A percentile compares a stretch with the other conserved stretches of the same genome.
Conservation (phyloP, 306 rosid genomes). For the Luffa aegyptiaca region DNA sequence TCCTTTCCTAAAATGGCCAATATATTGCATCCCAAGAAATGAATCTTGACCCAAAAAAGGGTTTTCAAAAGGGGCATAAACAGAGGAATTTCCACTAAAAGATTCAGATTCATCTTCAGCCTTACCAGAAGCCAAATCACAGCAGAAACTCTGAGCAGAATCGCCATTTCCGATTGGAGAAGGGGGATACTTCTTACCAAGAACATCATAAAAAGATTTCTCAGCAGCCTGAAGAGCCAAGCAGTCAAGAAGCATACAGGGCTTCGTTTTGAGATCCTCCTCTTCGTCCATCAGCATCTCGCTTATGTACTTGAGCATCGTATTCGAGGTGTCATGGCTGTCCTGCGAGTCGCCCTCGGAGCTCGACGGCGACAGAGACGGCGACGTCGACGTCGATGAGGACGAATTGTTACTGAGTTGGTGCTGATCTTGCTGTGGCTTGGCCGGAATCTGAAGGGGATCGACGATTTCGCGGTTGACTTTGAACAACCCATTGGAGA, state of each 20-base stretch:
- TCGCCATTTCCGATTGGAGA: background rate
- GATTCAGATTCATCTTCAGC: conserved; percentile 10
- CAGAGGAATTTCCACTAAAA: conserved; percentile 3
- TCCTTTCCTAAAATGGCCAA: conserved; percentile 4
- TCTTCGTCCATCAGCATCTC: conserved; percentile 82
- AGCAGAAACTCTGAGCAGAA: conserved; percentile 9
- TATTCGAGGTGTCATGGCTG: conserved; percentile 25
- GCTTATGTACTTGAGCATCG: conserved; percentile 45
- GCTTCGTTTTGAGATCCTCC: conserved; percentile 44
- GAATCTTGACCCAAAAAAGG: conserved; percentile 16
- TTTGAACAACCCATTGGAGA: background rate
- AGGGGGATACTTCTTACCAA: conserved; percentile 34
- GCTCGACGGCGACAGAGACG: background rate
- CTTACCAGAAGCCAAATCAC: background rate
- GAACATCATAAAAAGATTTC: conserved; percentile 64
- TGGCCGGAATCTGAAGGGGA: background rate
- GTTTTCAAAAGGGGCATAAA: background rate
- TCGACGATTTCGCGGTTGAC: background rate
- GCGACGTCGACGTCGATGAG: background rate
- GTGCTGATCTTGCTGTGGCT: background rate
- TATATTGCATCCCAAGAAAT: conserved; percentile 15
- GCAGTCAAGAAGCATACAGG: conserved; percentile 74
- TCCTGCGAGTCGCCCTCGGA: conserved; percentile 27
- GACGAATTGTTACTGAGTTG: background rate
- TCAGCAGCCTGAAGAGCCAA: conserved; percentile 78